Evolutionary conservation across 2,329 filamentous ascomycete species (phyloP), one percentile per base, ranked within the genome.

Genomic region (Aureobasidium sp.): DNA sequence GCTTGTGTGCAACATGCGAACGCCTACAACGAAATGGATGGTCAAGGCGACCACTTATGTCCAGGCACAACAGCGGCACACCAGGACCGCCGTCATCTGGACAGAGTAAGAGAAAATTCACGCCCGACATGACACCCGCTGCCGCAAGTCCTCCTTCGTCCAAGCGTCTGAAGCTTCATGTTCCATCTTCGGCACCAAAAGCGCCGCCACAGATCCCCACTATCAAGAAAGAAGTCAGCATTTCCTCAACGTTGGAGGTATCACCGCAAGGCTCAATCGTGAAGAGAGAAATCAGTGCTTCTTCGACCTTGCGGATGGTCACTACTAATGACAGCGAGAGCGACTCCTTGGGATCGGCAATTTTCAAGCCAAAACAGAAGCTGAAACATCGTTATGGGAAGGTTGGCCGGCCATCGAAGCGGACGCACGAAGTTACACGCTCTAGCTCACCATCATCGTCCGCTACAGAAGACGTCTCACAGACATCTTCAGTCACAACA

Each of bases 1-100:
- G 94, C 72, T 79, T 99, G 1, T 99, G 94, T 73, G 82, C 83
- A 68, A 94, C 89, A 0, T 99, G 94, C 73, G 94, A 99, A 75
- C 80, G 82, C 25, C 78, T 81, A 3, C 77, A 84, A 62, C 81
- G 82, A 59, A 97, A 97, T 72, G 94, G 94, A 1, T 99, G 95
- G 95, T 55, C 44, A 14, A 29, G 9, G 12, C 51, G 22, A 22
- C 57, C 57, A 22, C 1, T 37, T 22, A 25, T 15, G 31, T 55
- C 51, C 1, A 41, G 57, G 45, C 12, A 25, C 34, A 20, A 22
- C 27, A 49, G 22, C 36, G 36, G 31, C 15, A 51, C 57, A 11
- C 57, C 57, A 31, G 45, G 29, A 22, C 31, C n/a, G 15, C 12
- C 39, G 9, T 22, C 45, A 5, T 22, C 36, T 37, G 12, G 12